phyloP scores from a whole-genome alignment of 2,329 filamentous ascomycete genomes.

The Ascochyta koolunga region DNA sequence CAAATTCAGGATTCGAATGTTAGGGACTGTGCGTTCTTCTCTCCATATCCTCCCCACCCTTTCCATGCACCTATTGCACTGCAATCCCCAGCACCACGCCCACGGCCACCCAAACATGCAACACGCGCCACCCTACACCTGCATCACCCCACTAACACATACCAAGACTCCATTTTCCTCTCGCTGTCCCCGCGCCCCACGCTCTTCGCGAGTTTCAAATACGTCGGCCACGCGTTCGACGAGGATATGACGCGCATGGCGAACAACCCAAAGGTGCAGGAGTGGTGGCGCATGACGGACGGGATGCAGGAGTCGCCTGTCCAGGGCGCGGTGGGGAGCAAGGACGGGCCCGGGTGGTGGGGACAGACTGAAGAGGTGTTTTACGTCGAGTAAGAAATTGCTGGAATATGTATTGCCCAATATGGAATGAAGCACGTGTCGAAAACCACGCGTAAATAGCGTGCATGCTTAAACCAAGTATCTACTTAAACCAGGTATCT shows the following conservation, averaged over 20 bases:
- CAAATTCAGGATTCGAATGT: slow-evolving; percentile 80
- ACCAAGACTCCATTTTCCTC: slow-evolving; percentile 70
- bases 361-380: slow-evolving; percentile 73
- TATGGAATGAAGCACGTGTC: too few species aligned
- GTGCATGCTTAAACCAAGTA: too few species aligned
- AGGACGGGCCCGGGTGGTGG: slow-evolving; percentile 64
- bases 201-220: slow-evolving; percentile 79
- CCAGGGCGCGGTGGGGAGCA: slow-evolving; percentile 52
- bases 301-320: slow-evolving; percentile 68
- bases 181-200: slow-evolving; percentile 64
- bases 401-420: too few species aligned
- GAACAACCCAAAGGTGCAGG: slow-evolving; percentile 72
- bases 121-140: too few species aligned
- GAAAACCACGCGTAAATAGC: too few species aligned
- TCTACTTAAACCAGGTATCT: slow-evolving; percentile 38
- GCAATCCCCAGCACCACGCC: background rate
- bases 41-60: slow-evolving; percentile 43
- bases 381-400: slow-evolving; percentile 50
- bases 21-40: slow-evolving; percentile 63
- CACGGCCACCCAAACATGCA: background rate
- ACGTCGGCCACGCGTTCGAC: slow-evolving; percentile 73
- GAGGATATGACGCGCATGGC: slow-evolving; percentile 79
- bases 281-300: slow-evolving; percentile 85
- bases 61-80: background rate
- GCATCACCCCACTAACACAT: background rate